Evolutionary conservation across 768 basidiomycete genomes (phyloP).

Genomic region (Trametes villosa): DNA sequence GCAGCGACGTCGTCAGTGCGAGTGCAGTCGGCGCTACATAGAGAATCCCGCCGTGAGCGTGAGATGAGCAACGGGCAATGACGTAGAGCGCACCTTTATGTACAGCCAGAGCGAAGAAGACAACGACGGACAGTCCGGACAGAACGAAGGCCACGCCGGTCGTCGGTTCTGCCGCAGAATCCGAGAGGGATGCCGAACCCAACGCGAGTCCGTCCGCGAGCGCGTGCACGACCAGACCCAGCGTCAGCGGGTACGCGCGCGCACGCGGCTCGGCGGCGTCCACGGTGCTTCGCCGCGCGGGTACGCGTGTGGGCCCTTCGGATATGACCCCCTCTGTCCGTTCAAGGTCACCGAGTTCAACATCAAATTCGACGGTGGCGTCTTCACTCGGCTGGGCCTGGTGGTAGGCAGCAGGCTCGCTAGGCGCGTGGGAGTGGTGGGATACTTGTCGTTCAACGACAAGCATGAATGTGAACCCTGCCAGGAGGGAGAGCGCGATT

Average conservation of each 20-base stretch:
- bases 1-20: constrained; percentile 82
- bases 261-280: constrained; percentile 34
- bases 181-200: constrained; percentile 70
- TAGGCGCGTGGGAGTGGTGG: constrained; percentile 48
- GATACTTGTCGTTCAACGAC: constrained; percentile 66
- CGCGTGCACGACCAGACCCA: constrained; percentile 87
- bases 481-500: constrained; percentile 66
- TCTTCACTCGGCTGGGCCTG: constrained; percentile 28
- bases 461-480: constrained; percentile 69
- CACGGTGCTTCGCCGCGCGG: not conserved
- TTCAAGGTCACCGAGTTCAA: constrained; percentile 64
- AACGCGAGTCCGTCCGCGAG: constrained; percentile 92
- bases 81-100: constrained; percentile 70
- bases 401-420: constrained; percentile 24
- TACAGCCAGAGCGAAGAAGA: constrained; percentile 88
- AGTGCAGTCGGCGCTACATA: constrained; percentile 84
- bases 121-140: constrained; percentile 68
- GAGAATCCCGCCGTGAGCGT: not conserved
- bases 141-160: constrained; percentile 12
- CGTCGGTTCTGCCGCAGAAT: constrained; percentile 33
- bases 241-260: constrained; percentile 70
- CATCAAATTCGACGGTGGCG: constrained; percentile 57
- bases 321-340: constrained; percentile 39
- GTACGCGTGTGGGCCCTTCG: not conserved
- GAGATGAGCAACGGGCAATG: not conserved